phyloP scores from a whole-genome alignment of 1,139 yeast genomes.

The Scheffersomyces illinoinensis region DNA sequence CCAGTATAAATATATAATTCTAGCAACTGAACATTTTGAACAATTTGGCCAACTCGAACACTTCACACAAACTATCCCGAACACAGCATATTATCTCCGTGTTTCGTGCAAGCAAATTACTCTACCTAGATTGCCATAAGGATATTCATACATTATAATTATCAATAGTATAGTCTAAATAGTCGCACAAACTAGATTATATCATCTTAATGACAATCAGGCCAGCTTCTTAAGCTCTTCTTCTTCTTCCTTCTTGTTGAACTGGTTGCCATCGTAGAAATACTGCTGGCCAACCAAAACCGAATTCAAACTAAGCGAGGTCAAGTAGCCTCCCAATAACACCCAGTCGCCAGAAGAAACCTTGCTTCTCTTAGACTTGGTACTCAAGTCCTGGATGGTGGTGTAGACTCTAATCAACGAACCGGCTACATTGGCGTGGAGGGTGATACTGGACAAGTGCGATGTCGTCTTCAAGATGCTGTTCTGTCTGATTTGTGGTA shows the following conservation, averaged over 20 bases:
- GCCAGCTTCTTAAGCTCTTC: constrained; percentile 1
- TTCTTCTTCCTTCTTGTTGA: constrained; percentile 7
- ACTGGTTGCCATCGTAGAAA: constrained; percentile 8
- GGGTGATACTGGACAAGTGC: constrained; percentile 54
- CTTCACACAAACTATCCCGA: not conserved
- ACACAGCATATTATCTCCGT: not conserved
- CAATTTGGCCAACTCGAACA: too few relatives aligned
- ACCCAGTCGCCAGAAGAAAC: constrained; percentile 14
- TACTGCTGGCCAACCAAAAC: constrained; percentile 22
- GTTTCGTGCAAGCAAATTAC: not conserved
- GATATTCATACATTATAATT: too few relatives aligned
- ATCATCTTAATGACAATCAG: not conserved
- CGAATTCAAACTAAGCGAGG: constrained; percentile 21
- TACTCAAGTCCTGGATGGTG: constrained; percentile 34
- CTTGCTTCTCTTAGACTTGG: constrained; percentile 8
- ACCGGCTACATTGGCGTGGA: constrained; percentile 57
- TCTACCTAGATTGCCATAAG: not conserved
- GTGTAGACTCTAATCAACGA: constrained; percentile 60
- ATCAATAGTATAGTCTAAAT: not conserved
- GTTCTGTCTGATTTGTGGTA: constrained; percentile 58
- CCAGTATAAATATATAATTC: too few relatives aligned
- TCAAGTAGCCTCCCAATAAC: constrained; percentile 25
- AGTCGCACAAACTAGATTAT: not conserved
- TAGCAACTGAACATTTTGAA: too few relatives aligned
- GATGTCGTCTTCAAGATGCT: constrained; percentile 50